Base-by-base conservation (phyloP, 208 protist species). In the Leishmania mexicana region DNA sequence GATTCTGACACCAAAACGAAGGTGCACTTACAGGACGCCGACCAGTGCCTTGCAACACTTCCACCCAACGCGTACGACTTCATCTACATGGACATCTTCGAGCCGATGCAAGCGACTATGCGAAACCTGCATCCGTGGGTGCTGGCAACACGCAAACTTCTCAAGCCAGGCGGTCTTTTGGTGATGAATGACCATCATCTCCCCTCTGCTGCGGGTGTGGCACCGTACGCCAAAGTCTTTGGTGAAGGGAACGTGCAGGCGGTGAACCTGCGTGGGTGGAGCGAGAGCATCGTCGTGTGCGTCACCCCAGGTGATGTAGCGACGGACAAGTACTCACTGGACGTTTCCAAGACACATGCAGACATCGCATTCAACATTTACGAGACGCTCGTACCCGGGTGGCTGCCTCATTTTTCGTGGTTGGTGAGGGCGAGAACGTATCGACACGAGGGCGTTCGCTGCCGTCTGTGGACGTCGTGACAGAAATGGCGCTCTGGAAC, bases 61-160 rank as follows among this genome's bases (percentile, higher is more conserved):
- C 57, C 78, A 15, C 72, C 58, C 21, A 35, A 57, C 45, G 54
- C 62, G 31, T 95, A 87, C 62, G 88, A 91, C 65, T 86, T 94
- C 57, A 86, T 93, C 47, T 95, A 93, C 60, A 93, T 96, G 93
- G 93, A 96, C 81, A 85, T 94, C 17, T 96, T 96, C 80, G 93
- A 96, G 68, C 93, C 93, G 1, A 49, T 93, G 67, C 76, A 76
- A 28, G 93, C 85, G 5, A 86, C 80, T 0, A 95, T 96, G 93
- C 75, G 91, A 35, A 93, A 89, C n/a, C 75, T 95, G 49, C 71
- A 87, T 54, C 79, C 77, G 65, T 89, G 83, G 74, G 84, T 88
- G 31, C n/a, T 64, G 42, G 71, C 77, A 19, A 73, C 82, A 57
- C 62, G 65, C 10, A 45, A 58, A 60, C 87, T 86, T 60, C 85